Base-by-base conservation (phyloP, 2,329 filamentous ascomycete species). In the Epichloe sp. region DNA sequence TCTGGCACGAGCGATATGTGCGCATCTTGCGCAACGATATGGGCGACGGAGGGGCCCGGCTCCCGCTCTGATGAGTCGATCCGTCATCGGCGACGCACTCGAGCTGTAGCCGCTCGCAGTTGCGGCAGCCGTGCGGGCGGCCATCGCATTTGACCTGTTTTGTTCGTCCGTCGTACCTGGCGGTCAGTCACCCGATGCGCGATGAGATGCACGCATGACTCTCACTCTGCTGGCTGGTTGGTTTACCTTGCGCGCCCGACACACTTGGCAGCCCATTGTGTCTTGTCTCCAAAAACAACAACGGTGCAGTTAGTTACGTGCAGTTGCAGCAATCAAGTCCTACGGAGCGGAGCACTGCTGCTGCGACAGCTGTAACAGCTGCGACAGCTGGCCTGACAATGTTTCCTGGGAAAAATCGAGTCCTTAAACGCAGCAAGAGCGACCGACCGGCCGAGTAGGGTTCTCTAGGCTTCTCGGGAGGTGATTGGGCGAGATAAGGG, bases 101-200 rank as follows among this genome's bases (percentile, higher is more conserved):
- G 47, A 70, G 65, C 58, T 70, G 67, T 47, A 70, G 67, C 41
- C 67, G 66, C 58, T 70, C 67, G 55, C 67, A 70, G 57, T 70
- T 70, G 58, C 67, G 66, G 58, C 67, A 70, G 56, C 67, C 67
- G 57, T 68, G 63, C 40, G 66, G 66, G n/a, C 67, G 63, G 45
- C 66, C 67, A 53, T 70, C 67, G 55, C 67, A 70, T 60, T 69
- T 69, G 60, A 70, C 67, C 67, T 70, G 58, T 6, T 6, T 26
- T 8, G 26, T 8, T 26, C 26, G 26, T 26, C 26, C 6, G 26
- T 26, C 26, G 26, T 14, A 11, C 26, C 26, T 11, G 26, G 26
- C 26, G 11, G 26, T 31, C 26, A 31, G 26, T 31, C 26, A 31
- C 26, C 26, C 8, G 26, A 31, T 31, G 26, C 3, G 26, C 26